Conservation (phyloP, 2,329 filamentous ascomycete genomes). For the Ophiostoma fasciatum region DNA sequence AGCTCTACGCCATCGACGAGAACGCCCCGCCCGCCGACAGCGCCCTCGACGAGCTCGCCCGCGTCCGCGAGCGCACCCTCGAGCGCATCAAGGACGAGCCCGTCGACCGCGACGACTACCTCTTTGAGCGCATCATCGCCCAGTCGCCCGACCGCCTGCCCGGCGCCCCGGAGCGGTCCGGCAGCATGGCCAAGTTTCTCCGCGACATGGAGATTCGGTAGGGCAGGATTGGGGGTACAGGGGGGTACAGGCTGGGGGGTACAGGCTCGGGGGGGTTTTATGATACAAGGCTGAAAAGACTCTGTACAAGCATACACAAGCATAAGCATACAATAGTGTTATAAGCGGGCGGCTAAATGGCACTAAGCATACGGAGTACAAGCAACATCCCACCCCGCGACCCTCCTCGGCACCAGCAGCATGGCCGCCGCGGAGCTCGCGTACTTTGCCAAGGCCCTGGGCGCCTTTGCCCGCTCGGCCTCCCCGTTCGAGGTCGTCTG, state of each 20-base stretch:
- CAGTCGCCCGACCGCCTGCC: slow-evolving; percentile 17
- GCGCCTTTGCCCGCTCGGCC: slow-evolving; percentile 27
- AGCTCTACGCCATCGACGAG: slow-evolving; percentile 55
- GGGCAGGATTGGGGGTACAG: no score
- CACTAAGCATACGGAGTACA: not conserved
- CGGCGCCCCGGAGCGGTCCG: slow-evolving; percentile 16
- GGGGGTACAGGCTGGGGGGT: no score
- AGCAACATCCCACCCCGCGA: no score
- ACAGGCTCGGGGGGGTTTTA: no score
- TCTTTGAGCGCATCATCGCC: slow-evolving; percentile 18
- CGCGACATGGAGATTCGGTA: slow-evolving; percentile 27
- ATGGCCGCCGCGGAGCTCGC: slow-evolving; percentile 14
- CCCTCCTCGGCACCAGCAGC: no score
- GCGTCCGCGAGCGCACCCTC: slow-evolving; percentile 18
- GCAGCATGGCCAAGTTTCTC: slow-evolving; percentile 24
- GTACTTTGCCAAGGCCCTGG: slow-evolving; percentile 30
- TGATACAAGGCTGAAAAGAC: no score
- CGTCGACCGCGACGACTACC: slow-evolving; percentile 19
- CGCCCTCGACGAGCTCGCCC: slow-evolving; percentile 20
- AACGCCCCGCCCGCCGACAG: slow-evolving; percentile 27
- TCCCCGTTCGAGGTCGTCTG: slow-evolving; percentile 31
- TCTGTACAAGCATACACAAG: no score
- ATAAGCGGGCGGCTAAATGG: no score
- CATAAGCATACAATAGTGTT: no score
- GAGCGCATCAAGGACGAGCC: slow-evolving; percentile 15